Conservation (phyloP, 2,329 filamentous ascomycete genomes). For the Aspergillus fijiensis region DNA sequence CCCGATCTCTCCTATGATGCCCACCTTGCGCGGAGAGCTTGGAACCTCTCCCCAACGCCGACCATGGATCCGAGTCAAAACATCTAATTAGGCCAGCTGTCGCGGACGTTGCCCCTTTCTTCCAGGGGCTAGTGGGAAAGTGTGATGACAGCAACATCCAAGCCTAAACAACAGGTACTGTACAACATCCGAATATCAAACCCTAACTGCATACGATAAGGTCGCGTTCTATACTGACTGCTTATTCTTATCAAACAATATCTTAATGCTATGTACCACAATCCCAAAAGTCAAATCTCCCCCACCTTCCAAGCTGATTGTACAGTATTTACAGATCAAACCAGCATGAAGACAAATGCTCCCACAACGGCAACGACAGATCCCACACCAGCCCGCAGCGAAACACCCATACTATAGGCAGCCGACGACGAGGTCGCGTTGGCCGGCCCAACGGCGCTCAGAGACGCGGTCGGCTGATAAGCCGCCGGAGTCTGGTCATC, state of each 20-base stretch:
- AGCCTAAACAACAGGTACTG: neutral
- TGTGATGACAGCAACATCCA: neutral
- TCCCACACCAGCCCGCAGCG: neutral
- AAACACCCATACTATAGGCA: neutral
- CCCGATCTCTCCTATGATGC: too few relatives aligned
- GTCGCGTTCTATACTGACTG: neutral
- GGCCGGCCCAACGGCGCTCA: neutral
- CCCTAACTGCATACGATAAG: neutral
- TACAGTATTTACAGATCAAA: neutral
- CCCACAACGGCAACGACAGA: neutral
- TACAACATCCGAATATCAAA: neutral
- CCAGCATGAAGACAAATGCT: too few relatives aligned
- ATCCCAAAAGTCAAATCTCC: neutral
- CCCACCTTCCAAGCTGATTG: neutral
- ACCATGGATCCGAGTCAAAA: too few relatives aligned
- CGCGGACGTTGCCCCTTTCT: too few relatives aligned
- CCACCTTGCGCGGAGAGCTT: too few relatives aligned
- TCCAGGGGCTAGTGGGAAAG: too few relatives aligned
- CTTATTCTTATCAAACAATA: neutral
- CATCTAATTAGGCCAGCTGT: too few relatives aligned
- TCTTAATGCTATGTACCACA: neutral
- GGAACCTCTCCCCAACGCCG: too few relatives aligned
- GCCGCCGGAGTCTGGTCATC: slow-evolving; percentile 28
- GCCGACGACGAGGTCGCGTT: neutral
- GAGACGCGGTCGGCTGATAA: neutral